These are phyloP conservation scores for Peronospora farinosa DNA, from an alignment of 352 stramenopile genomes.

Conservation along the genomic window DNA sequence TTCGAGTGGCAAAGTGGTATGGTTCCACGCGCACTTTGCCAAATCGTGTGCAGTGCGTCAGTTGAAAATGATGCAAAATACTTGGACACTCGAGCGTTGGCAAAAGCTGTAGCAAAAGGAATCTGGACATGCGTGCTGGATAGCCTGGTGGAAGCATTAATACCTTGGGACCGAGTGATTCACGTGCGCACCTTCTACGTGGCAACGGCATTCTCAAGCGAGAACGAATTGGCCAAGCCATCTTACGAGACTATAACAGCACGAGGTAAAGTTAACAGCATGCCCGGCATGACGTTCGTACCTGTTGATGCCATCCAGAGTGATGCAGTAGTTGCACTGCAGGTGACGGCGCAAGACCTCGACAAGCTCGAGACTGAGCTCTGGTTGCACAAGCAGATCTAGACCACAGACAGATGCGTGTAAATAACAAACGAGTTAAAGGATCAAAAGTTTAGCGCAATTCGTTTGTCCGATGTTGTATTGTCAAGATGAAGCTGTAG, in stretches of 20 bases:
- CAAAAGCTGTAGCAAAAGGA: constrained; percentile 18
- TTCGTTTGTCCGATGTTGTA: background rate
- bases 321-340: constrained; percentile 40
- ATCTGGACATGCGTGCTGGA: constrained; percentile 26
- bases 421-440: constrained; percentile 5
- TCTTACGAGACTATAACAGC: constrained; percentile 25
- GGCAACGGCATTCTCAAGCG: constrained; percentile 37
- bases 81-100: constrained; percentile 13
- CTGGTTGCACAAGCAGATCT: constrained; percentile 75
- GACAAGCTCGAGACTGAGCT: constrained; percentile 81
- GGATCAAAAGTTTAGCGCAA: background rate
- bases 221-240: constrained; percentile 38
- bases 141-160: constrained; percentile 34
- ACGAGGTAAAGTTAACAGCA: constrained; percentile 23
- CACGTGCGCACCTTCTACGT: constrained; percentile 73
- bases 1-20: constrained; percentile 33
- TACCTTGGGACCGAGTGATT: constrained; percentile 58
- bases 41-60: constrained; percentile 40
- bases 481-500: constrained; percentile 6
- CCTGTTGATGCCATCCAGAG: constrained; percentile 56
- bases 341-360: constrained; percentile 70
- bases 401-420: constrained; percentile 10
- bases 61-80: constrained; percentile 3
- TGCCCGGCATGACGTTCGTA: constrained; percentile 69
- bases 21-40: constrained; percentile 46